A percentile compares a stretch with the other conserved stretches of the same genome.
Evolutionary conservation across 306 rosid species (phyloP).

Genomic region (Clitoria ternatea): DNA sequence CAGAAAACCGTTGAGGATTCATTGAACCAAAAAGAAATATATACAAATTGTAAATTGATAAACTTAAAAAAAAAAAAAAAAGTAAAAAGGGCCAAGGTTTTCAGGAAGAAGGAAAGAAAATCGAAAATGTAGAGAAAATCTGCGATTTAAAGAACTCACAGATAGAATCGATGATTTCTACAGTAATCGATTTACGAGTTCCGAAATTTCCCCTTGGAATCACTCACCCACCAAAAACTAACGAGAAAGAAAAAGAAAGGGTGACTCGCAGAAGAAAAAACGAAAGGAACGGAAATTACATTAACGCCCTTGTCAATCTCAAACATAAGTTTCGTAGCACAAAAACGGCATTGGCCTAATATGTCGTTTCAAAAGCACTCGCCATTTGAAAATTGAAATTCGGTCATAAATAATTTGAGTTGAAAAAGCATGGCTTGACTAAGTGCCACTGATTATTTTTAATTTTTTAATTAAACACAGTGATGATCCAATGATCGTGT

Average conservation of each 20-base stretch:
- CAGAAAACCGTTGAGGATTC: not conserved
- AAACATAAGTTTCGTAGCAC: not conserved
- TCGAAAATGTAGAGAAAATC: not conserved
- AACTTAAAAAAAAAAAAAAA: not conserved
- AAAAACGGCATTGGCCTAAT: not conserved
- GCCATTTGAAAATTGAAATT: not conserved
- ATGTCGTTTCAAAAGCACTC: not conserved
- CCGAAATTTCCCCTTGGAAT: conserved; percentile 13
- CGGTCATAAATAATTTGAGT: not conserved
- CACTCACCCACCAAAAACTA: not conserved
- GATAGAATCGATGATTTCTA: conserved; percentile 19
- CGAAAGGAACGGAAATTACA: not conserved
- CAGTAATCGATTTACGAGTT: conserved; percentile 9
- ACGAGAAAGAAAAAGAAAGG: not conserved
- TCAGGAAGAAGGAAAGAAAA: not conserved
- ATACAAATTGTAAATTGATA: not conserved
- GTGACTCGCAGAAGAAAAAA: not conserved
- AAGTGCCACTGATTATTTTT: not conserved
- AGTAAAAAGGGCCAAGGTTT: not conserved
- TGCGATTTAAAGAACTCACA: conserved; percentile 36
- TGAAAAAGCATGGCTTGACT: not conserved
- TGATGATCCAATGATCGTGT: not conserved
- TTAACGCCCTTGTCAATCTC: not conserved
- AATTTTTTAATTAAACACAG: not conserved
- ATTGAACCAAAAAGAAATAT: not conserved